These are phyloP conservation scores for Curvularia sp. DNA, from an alignment of 2,329 filamentous ascomycete genomes.

Conservation along the genomic window DNA sequence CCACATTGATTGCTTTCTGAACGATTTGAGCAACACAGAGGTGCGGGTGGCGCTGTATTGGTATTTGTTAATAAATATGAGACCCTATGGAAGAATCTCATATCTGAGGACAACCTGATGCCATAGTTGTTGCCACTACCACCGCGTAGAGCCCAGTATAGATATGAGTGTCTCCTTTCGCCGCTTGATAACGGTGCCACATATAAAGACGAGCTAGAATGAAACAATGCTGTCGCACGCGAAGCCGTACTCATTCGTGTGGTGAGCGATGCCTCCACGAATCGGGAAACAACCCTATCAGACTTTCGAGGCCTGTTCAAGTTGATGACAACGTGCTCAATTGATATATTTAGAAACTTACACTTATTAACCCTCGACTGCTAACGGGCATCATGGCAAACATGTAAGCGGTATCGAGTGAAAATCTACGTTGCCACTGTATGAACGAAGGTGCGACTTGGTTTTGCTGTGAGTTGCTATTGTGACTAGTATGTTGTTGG, in stretches of 20 bases:
- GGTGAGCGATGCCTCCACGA: no score
- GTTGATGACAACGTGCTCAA: not conserved
- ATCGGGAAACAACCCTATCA: constrained; percentile 14
- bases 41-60: constrained; percentile 17
- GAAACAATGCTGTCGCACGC: no score
- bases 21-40: constrained; percentile 27
- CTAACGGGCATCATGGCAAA: constrained; percentile 39
- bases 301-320: constrained; percentile 21
- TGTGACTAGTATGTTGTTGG: constrained; percentile 21
- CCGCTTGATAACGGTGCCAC: no score
- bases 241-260: no score
- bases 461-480: constrained; percentile 22
- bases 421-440: no score
- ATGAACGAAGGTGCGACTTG: constrained; percentile 6
- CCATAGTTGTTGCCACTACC: constrained; percentile 45
- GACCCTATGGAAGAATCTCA: constrained; percentile 22
- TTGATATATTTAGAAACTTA: constrained; percentile 8
- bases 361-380: constrained; percentile 52
- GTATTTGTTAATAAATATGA: constrained; percentile 13
- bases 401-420: no score
- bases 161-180: constrained; percentile 32
- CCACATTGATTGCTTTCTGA: constrained; percentile 23
- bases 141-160: constrained; percentile 50
- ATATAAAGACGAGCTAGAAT: no score
- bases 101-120: constrained; percentile 40